Evolutionary conservation across 305 asterid species (phyloP).

Genomic region (Fraxinus sp.): DNA sequence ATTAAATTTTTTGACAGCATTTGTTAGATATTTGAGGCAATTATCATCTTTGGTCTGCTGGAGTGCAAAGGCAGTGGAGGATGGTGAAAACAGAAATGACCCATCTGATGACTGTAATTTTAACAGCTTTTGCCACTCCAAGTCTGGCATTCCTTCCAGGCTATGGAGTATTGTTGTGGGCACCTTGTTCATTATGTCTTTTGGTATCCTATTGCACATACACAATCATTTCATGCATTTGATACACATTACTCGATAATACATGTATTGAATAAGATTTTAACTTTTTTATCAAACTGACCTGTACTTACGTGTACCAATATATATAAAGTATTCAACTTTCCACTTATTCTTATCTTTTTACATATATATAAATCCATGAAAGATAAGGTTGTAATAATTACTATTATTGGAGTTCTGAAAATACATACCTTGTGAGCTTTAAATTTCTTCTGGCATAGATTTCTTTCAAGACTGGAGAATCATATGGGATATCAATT

Average conservation of each 20-base stretch:
- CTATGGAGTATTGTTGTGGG: constrained; percentile 91
- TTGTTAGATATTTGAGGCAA: constrained; percentile 60
- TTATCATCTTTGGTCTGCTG: constrained; percentile 62
- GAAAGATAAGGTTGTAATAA: constrained; percentile 31
- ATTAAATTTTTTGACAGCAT: constrained; percentile 50
- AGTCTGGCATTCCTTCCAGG: constrained; percentile 80
- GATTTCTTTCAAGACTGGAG: constrained; percentile 57
- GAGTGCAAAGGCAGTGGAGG: constrained; percentile 87
- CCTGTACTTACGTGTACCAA: not conserved
- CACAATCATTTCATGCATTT: constrained; percentile 27
- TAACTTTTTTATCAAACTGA: not conserved
- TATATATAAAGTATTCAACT: not conserved
- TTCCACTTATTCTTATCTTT: not conserved
- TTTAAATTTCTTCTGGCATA: constrained; percentile 58
- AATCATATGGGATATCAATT: constrained; percentile 58
- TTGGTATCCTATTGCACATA: constrained; percentile 66
- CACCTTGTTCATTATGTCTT: constrained; percentile 63
- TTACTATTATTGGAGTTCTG: not conserved
- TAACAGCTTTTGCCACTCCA: constrained; percentile 72
- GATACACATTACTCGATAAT: not conserved
- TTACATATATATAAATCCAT: not conserved
- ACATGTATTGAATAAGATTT: not conserved
- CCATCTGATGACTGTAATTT: constrained; percentile 66
- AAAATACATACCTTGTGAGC: constrained; percentile 55
- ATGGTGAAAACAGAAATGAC: constrained; percentile 84